A percentile compares a stretch with the other conserved stretches of the same genome.
Evolutionary conservation across 768 basidiomycete species (phyloP).

Genomic region (Termitomyces sp.): DNA sequence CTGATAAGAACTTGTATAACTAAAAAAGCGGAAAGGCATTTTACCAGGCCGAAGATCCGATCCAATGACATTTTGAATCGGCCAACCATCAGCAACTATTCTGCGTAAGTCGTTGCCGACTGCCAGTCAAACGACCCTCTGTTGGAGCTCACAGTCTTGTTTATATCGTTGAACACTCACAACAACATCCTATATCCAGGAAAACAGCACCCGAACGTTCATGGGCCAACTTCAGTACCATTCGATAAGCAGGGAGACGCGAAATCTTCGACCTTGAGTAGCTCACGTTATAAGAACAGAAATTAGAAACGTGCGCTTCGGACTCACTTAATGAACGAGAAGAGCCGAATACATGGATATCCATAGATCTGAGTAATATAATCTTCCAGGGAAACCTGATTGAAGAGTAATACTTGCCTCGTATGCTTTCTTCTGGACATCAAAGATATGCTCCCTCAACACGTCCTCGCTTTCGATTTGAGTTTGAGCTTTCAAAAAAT

Average conservation of each 20-base stretch:
- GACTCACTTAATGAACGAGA: conserved; percentile 23
- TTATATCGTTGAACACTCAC: conserved; percentile 11
- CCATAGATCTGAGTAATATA: conserved; percentile 16
- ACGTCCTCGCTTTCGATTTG: conserved; percentile 22
- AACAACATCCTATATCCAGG: conserved; percentile 29
- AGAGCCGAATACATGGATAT: conserved; percentile 26
- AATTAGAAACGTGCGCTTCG: not conserved
- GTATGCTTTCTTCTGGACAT: conserved; percentile 25
- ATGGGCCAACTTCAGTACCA: conserved; percentile 17
- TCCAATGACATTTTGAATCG: conserved; percentile 21
- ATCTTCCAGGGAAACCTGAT: not conserved
- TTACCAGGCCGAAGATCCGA: conserved; percentile 25
- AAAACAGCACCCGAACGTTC: conserved; percentile 19
- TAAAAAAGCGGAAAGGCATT: not conserved
- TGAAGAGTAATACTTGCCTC: conserved; percentile 11
- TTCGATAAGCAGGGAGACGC: conserved; percentile 21
- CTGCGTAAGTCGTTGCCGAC: conserved; percentile 29
- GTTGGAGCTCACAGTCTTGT: not conserved
- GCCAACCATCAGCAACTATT: conserved; percentile 26
- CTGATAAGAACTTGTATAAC: not conserved
- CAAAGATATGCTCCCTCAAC: conserved; percentile 25
- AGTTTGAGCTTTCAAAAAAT: conserved; percentile 23
- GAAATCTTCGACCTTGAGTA: conserved; percentile 19
- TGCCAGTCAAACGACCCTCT: conserved; percentile 1
- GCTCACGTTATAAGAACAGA: not conserved